Evolutionary conservation across 2,329 filamentous ascomycete genomes (phyloP).

Genomic region (Fusarium sp.): DNA sequence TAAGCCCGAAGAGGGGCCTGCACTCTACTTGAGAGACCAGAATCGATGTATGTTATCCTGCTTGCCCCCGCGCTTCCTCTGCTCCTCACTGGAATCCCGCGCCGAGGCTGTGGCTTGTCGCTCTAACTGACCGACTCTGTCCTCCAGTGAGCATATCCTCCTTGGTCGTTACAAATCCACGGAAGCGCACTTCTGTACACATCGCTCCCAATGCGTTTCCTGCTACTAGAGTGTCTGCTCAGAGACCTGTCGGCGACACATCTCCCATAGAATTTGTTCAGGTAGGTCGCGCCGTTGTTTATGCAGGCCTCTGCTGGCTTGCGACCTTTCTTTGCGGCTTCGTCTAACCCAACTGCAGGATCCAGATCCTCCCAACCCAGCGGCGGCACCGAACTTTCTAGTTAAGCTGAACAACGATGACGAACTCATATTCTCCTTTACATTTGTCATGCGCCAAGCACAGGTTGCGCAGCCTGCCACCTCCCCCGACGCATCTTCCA

Average conservation of each 20-base stretch:
- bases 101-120: conserved; percentile 29
- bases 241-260: conserved; percentile 77
- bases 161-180: conserved; percentile 82
- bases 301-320: conserved; percentile 13
- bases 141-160: conserved; percentile 84
- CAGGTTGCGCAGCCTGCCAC: conserved; percentile 52
- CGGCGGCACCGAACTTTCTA: conserved; percentile 76
- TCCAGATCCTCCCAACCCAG: conserved; percentile 68
- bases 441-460: conserved; percentile 78
- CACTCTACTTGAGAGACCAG: conserved; percentile 90
- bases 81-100: conserved; percentile 17
- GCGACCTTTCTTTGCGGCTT: conserved; percentile 33
- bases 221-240: conserved; percentile 79
- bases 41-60: conserved; percentile 76
- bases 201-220: conserved; percentile 89
- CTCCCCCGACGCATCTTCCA: conserved; percentile 61
- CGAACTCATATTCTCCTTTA: conserved; percentile 92
- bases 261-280: conserved; percentile 89
- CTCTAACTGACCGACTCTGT: conserved; percentile 35
- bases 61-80: conserved; percentile 24
- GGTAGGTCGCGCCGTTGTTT: conserved; percentile 63
- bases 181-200: conserved; percentile 79
- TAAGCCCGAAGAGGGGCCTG: conserved; percentile 82
- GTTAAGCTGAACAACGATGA: conserved; percentile 90
- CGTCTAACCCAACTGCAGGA: conserved; percentile 67